Evolutionary conservation across 805 yeast genomes (phyloP).

Genomic region (Sugiyamaella valdiviana): DNA sequence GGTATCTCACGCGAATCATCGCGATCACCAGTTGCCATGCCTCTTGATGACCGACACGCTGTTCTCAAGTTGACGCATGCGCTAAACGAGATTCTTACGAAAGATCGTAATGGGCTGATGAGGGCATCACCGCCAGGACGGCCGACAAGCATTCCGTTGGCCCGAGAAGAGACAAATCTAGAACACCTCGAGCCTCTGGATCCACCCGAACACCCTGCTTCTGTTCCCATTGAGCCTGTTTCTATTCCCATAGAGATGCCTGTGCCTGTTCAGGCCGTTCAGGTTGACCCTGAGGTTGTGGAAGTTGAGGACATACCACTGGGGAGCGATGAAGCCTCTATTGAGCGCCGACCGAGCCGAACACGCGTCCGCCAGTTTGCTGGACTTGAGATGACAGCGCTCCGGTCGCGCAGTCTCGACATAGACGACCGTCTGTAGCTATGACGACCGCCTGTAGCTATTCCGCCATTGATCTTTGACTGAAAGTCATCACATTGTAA

Average conservation of each 20-base stretch:
- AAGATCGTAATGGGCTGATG: not conserved
- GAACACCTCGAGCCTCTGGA: not conserved
- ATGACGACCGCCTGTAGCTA: too few species aligned
- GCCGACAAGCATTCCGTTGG: not conserved
- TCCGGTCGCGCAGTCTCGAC: constrained; percentile 19
- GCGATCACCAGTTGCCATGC: constrained; percentile 1
- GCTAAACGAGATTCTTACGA: constrained; percentile 27
- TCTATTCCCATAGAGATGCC: not conserved
- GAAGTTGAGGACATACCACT: not conserved
- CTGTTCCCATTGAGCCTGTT: not conserved
- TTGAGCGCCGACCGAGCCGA: constrained; percentile 17
- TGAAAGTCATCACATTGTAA: not conserved
- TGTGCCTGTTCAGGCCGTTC: not conserved
- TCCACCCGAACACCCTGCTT: too few species aligned
- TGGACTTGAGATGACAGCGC: constrained; percentile 21
- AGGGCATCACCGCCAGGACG: not conserved
- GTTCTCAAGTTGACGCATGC: constrained; percentile 29
- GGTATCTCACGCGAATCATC: constrained; percentile 12
- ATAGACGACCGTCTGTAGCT: constrained; percentile 19
- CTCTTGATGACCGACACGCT: constrained; percentile 13
- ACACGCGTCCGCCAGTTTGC: constrained; percentile 15
- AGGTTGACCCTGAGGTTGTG: not conserved
- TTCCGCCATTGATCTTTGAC: too few species aligned
- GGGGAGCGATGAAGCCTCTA: not conserved
- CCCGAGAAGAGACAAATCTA: not conserved